phyloP scores from a whole-genome alignment of 1,139 yeast species.

The Meyerozyma carpophila region DNA sequence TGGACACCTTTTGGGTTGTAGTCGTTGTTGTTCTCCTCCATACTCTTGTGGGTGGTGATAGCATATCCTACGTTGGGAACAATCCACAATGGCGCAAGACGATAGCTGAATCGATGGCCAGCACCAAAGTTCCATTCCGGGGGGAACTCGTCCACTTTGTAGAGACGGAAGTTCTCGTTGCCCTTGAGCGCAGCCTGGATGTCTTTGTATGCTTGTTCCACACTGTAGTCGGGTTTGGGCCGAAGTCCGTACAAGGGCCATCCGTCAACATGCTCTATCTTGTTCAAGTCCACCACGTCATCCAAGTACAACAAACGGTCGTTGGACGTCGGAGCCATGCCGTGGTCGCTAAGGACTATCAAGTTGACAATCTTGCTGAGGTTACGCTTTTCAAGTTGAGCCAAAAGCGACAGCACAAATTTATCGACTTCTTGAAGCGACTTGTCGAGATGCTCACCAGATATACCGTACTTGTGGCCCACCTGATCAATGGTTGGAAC shows the following conservation, averaged over 20 bases:
- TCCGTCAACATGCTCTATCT: slow-evolving; percentile 68
- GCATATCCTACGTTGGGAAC: slow-evolving; percentile 80
- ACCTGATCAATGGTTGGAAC: slow-evolving; percentile 75
- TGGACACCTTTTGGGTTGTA: slow-evolving; percentile 74
- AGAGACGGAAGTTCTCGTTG: slow-evolving; percentile 43
- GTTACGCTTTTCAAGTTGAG: slow-evolving; percentile 49
- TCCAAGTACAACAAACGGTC: slow-evolving; percentile 62
- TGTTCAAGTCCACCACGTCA: slow-evolving; percentile 51
- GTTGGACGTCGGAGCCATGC: slow-evolving; percentile 85
- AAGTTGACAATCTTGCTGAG: slow-evolving; percentile 64
- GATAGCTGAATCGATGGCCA: slow-evolving; percentile 42
- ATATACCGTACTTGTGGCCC: slow-evolving; percentile 70
- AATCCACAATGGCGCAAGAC: slow-evolving; percentile 83
- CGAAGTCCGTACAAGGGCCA: slow-evolving; percentile 85
- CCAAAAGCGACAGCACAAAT: slow-evolving; percentile 46
- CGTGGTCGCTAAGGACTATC: slow-evolving; percentile 82
- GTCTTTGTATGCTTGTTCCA: slow-evolving; percentile 33
- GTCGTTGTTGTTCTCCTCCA: slow-evolving; percentile 40
- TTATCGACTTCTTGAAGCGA: slow-evolving; percentile 63
- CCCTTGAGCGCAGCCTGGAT: slow-evolving; percentile 19
- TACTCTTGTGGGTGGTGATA: slow-evolving; percentile 57
- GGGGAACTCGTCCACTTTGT: slow-evolving; percentile 56
- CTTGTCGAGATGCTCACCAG: slow-evolving; percentile 49
- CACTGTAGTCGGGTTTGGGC: slow-evolving; percentile 36
- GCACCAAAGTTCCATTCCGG: slow-evolving; percentile 65